phyloP scores from a whole-genome alignment of 148 eudicot species.

The Nepenthes gracilis region DNA sequence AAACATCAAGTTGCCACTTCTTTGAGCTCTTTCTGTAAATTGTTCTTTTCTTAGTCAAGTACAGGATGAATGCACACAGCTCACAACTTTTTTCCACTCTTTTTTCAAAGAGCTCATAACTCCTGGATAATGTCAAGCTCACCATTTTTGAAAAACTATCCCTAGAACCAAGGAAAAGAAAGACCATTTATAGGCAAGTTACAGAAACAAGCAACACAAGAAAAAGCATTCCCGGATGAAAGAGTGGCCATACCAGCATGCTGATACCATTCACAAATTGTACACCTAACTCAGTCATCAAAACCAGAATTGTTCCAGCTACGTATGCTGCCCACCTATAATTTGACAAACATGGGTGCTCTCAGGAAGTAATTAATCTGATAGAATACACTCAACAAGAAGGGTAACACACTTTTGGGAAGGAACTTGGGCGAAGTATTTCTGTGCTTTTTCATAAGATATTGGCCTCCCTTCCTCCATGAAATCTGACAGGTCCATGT shows the following conservation, averaged over 20 bases:
- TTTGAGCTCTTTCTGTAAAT: too few species aligned
- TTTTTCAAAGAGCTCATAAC: too few species aligned
- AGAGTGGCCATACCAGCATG: conserved; percentile 55
- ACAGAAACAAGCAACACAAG: too few species aligned
- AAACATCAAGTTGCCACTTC: too few species aligned
- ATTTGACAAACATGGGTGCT: conserved; percentile 12
- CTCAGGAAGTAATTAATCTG: conserved; percentile 2
- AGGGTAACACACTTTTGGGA: conserved; percentile 68
- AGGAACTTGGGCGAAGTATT: conserved; percentile 84
- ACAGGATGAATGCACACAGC: too few species aligned
- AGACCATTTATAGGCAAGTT: too few species aligned
- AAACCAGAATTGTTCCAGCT: conserved; percentile 88
- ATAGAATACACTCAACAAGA: conserved; percentile 1
- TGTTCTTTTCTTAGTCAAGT: too few species aligned
- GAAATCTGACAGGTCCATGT: conserved; percentile 94
- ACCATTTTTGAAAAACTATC: too few species aligned
- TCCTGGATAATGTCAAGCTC: too few species aligned
- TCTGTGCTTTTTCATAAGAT: conserved; percentile 71
- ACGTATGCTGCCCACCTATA: conserved; percentile 99
- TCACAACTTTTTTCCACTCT: too few species aligned
- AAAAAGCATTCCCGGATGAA: neutral
- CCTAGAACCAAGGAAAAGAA: too few species aligned
- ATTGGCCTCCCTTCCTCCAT: conserved; percentile 78
- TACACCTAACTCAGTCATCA: conserved; percentile 87
- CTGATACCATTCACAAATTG: conserved; percentile 82